Evolutionary conservation across 176 grass and related monocot genomes (phyloP), one percentile per base, ranked within the genome.

Genomic region (Canna indica): DNA sequence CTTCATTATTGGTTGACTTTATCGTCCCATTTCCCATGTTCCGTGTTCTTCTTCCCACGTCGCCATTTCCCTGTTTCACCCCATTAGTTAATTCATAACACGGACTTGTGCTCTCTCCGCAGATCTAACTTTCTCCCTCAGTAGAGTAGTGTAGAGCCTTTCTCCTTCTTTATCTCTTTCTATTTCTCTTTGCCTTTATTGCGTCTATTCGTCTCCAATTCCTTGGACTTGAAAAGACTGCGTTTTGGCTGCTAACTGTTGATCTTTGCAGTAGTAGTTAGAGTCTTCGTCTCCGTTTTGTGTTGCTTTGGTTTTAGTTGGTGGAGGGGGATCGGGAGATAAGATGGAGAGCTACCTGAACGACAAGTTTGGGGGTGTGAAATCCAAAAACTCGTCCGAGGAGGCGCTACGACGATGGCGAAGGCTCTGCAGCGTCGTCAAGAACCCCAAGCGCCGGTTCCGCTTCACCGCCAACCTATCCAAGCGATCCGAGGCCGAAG

Each of bases 401-500:
- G 71, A 73, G 14, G 71, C 71, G 54, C 71, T 73, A 8, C 53
- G 34, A 34, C 71, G 71, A 73, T 73, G 71, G 71, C 71, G 71
- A 24, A 73, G 60, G 71, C 53, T 73, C 35, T 73, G 71, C 71
- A 29, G 53, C 25, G 54, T 73, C 53, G 71, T 73, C 3, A 73
- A 73, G 52, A 73, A 73, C 52, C 71, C 71, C 71, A 73, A 73
- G 36, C 71, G 71, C 54, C 53, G 71, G 1, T 73, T 73, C 56
- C 71, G 71, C 56, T 73, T 73, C 71, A 73, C 71, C 14, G 71
- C 71, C 36, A 73, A 73, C 54, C 71, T 73, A 33, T 73, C 71
- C 71, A 73, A 73, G 71, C 71, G 71, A 33, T 73, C 54, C 71
- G 71, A 73, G 52, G 71, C 71, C 54, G 71, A 58, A 12, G 54